Evolutionary conservation across 2,329 filamentous ascomycete species (phyloP).

Genomic region (Colletotrichum paranaense): DNA sequence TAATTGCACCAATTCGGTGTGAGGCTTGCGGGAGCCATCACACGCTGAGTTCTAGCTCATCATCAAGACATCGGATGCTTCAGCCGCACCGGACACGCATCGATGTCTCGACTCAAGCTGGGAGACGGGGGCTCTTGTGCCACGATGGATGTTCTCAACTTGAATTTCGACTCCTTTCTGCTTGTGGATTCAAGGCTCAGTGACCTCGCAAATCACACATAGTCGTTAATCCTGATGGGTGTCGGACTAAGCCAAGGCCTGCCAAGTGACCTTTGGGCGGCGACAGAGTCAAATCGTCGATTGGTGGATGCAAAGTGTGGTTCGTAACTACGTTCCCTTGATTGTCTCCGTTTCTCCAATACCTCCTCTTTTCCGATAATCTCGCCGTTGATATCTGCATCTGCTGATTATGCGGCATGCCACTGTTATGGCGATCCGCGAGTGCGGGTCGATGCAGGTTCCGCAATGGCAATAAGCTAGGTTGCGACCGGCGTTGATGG

Average conservation of each 20-base stretch:
- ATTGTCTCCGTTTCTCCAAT: background rate
- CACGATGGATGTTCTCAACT: constrained; percentile 12
- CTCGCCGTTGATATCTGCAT: constrained; percentile 22
- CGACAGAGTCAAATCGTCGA: constrained; percentile 1
- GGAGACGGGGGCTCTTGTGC: background rate
- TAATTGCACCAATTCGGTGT: background rate
- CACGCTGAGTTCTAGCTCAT: background rate
- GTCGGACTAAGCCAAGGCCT: constrained; percentile 12
- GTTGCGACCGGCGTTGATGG: background rate
- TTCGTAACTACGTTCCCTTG: constrained; percentile 13
- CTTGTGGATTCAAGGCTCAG: background rate
- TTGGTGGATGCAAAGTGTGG: background rate
- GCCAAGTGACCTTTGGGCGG: constrained; percentile 13
- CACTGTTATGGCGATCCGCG: constrained; percentile 24
- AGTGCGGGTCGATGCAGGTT: constrained; percentile 26
- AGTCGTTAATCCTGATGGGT: background rate
- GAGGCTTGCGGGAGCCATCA: background rate
- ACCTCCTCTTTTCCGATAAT: constrained; percentile 1
- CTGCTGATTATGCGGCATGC: background rate
- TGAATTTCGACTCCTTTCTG: background rate
- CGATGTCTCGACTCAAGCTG: background rate
- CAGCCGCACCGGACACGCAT: background rate
- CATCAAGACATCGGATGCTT: background rate
- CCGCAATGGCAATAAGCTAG: constrained; percentile 9
- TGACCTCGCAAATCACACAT: constrained; percentile 5